phyloP scores from a whole-genome alignment of 805 yeast species.

The Myxozyma vanderwaltii region DNA sequence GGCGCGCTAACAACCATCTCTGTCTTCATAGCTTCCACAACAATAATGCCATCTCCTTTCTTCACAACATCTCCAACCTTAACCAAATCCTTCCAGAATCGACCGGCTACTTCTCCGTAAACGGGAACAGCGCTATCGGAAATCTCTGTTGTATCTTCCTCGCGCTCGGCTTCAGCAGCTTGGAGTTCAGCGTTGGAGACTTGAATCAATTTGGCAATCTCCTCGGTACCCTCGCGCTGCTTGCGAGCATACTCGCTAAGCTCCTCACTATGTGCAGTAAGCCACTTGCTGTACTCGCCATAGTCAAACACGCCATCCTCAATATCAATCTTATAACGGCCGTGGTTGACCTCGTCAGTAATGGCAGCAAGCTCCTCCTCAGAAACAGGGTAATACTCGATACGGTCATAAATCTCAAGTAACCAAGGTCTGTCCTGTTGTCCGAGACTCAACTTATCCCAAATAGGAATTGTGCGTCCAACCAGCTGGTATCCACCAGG shows the following conservation, averaged over 20 bases:
- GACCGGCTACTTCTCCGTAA: constrained; percentile 94
- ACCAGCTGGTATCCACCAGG: constrained; percentile 98
- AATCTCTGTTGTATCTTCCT: constrained; percentile 54
- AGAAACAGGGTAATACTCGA: constrained; percentile 88
- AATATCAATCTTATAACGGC: constrained; percentile 73
- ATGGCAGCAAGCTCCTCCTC: constrained; percentile 77
- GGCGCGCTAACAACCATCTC: constrained; percentile 88
- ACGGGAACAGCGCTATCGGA: constrained; percentile 81
- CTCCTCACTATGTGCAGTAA: constrained; percentile 68
- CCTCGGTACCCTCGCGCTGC: constrained; percentile 84
- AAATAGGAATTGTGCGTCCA: constrained; percentile 95
- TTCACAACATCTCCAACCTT: constrained; percentile 73
- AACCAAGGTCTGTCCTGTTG: constrained; percentile 83
- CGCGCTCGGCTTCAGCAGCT: constrained; percentile 48
- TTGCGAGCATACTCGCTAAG: constrained; percentile 66
- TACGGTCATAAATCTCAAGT: constrained; percentile 87
- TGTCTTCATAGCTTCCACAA: constrained; percentile 98
- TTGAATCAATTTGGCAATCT: constrained; percentile 81
- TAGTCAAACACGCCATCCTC: constrained; percentile 82
- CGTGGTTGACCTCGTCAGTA: constrained; percentile 76
- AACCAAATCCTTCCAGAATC: constrained; percentile 90
- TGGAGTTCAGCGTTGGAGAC: constrained; percentile 74
- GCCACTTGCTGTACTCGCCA: constrained; percentile 74
- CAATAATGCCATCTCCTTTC: constrained; percentile 77
- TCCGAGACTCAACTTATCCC: constrained; percentile 91